Conservation (phyloP, 2,329 filamentous ascomycete genomes). For the Plenodomus tracheiphilus region DNA sequence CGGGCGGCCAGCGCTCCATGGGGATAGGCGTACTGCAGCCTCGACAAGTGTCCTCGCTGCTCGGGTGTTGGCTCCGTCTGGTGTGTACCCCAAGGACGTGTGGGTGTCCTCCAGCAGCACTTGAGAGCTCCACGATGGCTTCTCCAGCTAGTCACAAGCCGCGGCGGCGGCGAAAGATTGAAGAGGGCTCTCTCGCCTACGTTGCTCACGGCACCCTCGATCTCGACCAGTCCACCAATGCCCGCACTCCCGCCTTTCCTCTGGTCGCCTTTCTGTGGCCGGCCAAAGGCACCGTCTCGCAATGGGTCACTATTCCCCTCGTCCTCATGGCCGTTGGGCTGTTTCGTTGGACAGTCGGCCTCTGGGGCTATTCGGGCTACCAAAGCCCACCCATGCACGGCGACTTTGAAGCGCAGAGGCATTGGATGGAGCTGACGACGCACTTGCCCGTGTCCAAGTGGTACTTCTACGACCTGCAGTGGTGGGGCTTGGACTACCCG, state of each 20-base stretch:
- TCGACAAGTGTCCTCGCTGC: constrained; percentile 11
- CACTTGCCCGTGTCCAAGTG: constrained; percentile 89
- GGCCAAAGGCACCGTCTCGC: constrained; percentile 76
- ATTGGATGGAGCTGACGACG: constrained; percentile 98
- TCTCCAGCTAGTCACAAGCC: constrained; percentile 45
- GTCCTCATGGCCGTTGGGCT: constrained; percentile 88
- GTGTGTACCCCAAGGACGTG: neutral
- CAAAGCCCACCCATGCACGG: constrained; percentile 87
- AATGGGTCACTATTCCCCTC: constrained; percentile 89
- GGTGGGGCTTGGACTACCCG: constrained; percentile 98
- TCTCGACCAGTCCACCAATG: constrained; percentile 50
- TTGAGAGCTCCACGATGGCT: constrained; percentile 35
- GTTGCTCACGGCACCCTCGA: constrained; percentile 50
- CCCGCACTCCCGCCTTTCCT: constrained; percentile 74
- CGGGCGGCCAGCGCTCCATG: constrained; percentile 5
- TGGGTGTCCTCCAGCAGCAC: constrained; percentile 7
- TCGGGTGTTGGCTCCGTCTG: no score
- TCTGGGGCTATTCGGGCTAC: constrained; percentile 95
- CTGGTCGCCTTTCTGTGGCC: constrained; percentile 95
- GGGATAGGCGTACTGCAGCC: constrained; percentile 6
- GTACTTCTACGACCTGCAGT: constrained; percentile 96
- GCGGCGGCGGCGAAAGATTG: constrained; percentile 49
- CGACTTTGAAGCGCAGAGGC: constrained; percentile 95
- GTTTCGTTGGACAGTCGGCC: constrained; percentile 87
- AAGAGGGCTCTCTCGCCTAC: constrained; percentile 44